A percentile compares a stretch with the other conserved stretches of the same genome.
Evolutionary conservation across 495 filamentous ascomycete genomes (phyloP).

Genomic region (Lasiosphaeria ovina): DNA sequence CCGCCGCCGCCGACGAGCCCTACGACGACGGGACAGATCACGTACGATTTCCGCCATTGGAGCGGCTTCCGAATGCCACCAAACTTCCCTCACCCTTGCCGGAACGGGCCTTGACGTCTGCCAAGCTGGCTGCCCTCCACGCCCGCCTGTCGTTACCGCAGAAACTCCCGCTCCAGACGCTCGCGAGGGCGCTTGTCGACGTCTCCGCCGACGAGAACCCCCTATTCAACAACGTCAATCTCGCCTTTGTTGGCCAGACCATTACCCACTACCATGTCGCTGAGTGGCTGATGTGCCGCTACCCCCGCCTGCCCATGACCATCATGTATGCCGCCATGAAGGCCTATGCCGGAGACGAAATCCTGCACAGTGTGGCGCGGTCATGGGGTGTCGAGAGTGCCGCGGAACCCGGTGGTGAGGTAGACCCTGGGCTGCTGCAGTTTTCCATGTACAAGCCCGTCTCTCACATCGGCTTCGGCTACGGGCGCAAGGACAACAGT

Average conservation of each 20-base stretch:
- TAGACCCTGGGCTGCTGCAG: constrained; percentile 91
- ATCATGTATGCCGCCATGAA: constrained; percentile 81
- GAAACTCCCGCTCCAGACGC: constrained; percentile 77
- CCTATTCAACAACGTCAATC: constrained; percentile 56
- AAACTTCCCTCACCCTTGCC: constrained; percentile 63
- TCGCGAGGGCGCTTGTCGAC: constrained; percentile 84
- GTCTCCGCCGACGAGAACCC: constrained; percentile 72
- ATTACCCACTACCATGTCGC: constrained; percentile 81
- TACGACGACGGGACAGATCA: constrained; percentile 20
- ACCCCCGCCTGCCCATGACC: constrained; percentile 81
- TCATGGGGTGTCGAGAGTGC: constrained; percentile 92
- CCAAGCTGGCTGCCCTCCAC: constrained; percentile 91
- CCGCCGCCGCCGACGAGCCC: constrained; percentile 18
- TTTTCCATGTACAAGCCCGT: constrained; percentile 64
- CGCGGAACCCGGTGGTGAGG: constrained; percentile 79
- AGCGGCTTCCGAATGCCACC: constrained; percentile 21
- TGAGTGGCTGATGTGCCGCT: constrained; percentile 81
- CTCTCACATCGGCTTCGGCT: constrained; percentile 41
- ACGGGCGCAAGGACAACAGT: constrained; percentile 36
- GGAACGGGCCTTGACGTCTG: constrained; percentile 65
- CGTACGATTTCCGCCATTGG: constrained; percentile 27
- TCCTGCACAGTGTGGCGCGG: constrained; percentile 64
- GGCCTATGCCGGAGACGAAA: constrained; percentile 71
- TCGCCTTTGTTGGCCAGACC: constrained; percentile 76
- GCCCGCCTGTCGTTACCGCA: constrained; percentile 81